Evolutionary conservation across 225 moss, liverwort and hornwort genomes (phyloP).

Genomic region (Marchantia polymorpha): DNA sequence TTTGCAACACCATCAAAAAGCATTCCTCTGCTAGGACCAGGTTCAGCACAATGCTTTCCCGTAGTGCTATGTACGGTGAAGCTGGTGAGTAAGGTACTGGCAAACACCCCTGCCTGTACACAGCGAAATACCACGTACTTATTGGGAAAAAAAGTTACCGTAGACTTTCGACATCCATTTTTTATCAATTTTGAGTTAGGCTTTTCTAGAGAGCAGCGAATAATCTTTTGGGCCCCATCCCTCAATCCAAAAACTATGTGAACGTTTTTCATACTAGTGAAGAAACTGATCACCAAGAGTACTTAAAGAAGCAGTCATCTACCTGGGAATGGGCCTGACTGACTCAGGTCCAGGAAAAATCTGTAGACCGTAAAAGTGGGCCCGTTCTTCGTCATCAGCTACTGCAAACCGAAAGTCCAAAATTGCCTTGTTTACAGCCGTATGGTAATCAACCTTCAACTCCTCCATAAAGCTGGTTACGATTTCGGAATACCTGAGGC

Average conservation of each 20-base stretch:
- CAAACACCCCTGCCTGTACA: slow-evolving; percentile 63
- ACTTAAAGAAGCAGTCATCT: background rate
- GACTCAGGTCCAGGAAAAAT: slow-evolving; percentile 62
- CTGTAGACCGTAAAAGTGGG: slow-evolving; percentile 58
- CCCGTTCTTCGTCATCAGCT: slow-evolving; percentile 38
- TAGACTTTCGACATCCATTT: background rate
- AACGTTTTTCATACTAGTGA: too few species aligned
- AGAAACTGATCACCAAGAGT: too few species aligned
- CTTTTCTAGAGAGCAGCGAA: too few species aligned
- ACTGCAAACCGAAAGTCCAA: slow-evolving; percentile 59
- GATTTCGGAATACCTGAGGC: slow-evolving; percentile 40
- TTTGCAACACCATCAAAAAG: slow-evolving; percentile 61
- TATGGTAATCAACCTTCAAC: slow-evolving; percentile 54
- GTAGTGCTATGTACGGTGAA: slow-evolving; percentile 34
- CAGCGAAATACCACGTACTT: background rate
- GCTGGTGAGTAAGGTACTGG: slow-evolving; percentile 44
- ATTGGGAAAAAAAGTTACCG: background rate
- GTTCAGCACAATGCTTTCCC: slow-evolving; percentile 36
- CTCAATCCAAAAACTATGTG: too few species aligned
- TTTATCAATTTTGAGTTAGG: too few species aligned
- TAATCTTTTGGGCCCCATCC: too few species aligned
- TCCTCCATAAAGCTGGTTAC: slow-evolving; percentile 46
- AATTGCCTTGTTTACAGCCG: slow-evolving; percentile 64
- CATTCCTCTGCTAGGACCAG: slow-evolving; percentile 57
- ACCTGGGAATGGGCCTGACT: slow-evolving; percentile 52